Conservation (phyloP, 2,329 filamentous ascomycete genomes). For the Epichloe aotearoae region DNA sequence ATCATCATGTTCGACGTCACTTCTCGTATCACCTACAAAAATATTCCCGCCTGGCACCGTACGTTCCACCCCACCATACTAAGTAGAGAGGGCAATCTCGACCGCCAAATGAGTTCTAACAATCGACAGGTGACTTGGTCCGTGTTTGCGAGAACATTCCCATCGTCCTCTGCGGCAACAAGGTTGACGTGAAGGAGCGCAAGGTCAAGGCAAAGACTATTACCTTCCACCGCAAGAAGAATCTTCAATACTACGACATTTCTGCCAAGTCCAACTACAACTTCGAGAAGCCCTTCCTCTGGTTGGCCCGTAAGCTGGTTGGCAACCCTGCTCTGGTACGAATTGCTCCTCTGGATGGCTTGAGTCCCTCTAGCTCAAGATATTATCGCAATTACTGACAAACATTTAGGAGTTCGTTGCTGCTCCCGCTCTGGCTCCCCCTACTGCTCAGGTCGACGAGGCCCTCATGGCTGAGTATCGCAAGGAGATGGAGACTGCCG, state of each 20-base stretch:
- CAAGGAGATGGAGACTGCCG: constrained; percentile 76
- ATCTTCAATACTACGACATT: constrained; percentile 99
- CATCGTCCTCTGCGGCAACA: constrained; percentile 97
- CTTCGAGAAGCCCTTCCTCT: constrained; percentile 99
- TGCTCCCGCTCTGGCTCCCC: constrained; percentile 84
- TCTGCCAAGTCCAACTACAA: constrained; percentile 99
- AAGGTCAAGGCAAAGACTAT: constrained; percentile 99
- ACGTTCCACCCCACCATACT: constrained; percentile 30
- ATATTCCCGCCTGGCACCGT: constrained; percentile 99
- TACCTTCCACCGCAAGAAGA: constrained; percentile 99
- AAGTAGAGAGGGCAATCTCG: not conserved
- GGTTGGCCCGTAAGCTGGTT: constrained; percentile 96
- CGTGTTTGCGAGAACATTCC: constrained; percentile 99
- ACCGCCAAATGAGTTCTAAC: constrained; percentile 8
- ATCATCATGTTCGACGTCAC: constrained; percentile 99
- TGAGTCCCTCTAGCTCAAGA: not conserved
- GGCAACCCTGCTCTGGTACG: constrained; percentile 54
- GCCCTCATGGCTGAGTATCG: constrained; percentile 69
- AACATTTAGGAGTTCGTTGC: constrained; percentile 77
- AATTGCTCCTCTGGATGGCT: not conserved
- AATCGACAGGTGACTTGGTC: constrained; percentile 70
- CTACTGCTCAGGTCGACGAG: constrained; percentile 81
- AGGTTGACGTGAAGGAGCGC: constrained; percentile 99
- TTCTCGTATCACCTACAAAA: constrained; percentile 99
- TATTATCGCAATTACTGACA: constrained; percentile 15